Conservation (phyloP, 768 basidiomycete species). For the Vishniacozyma victoriae region DNA sequence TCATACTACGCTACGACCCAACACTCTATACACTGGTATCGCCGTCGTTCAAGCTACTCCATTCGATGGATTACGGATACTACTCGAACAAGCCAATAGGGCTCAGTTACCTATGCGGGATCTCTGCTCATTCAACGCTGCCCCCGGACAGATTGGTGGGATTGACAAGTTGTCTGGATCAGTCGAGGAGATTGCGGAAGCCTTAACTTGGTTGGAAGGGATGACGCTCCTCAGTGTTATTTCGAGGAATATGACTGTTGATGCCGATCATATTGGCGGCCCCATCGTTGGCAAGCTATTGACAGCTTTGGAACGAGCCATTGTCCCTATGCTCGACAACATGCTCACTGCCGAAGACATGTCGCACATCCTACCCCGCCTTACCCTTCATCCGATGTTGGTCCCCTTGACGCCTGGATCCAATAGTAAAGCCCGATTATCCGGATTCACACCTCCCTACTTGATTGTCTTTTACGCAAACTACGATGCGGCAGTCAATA, state of each 20-base stretch:
- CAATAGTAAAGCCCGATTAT: constrained; percentile 10
- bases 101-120: constrained; percentile 45
- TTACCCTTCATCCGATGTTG: constrained; percentile 40
- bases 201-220: constrained; percentile 40
- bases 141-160: background rate
- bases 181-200: constrained; percentile 46
- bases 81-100: constrained; percentile 37
- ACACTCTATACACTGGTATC: constrained; percentile 41
- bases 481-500: constrained; percentile 44
- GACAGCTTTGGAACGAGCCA: constrained; percentile 28
- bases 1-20: constrained; percentile 25
- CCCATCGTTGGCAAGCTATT: constrained; percentile 23
- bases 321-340: constrained; percentile 45
- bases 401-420: constrained; percentile 39
- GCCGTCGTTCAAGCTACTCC: constrained; percentile 46
- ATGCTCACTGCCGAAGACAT: constrained; percentile 40
- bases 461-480: constrained; percentile 45
- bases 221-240: constrained; percentile 39
- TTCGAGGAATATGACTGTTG: constrained; percentile 23
- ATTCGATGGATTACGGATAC: constrained; percentile 45
- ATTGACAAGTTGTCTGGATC: constrained; percentile 25
- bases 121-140: constrained; percentile 23
- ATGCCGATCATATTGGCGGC: constrained; percentile 7
- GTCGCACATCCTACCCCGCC: constrained; percentile 38
- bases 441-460: constrained; percentile 36